Evolutionary conservation across 257 asterid genomes (phyloP), one percentile per base, ranked within the genome.

Genomic region (Linderniella brevidens): DNA sequence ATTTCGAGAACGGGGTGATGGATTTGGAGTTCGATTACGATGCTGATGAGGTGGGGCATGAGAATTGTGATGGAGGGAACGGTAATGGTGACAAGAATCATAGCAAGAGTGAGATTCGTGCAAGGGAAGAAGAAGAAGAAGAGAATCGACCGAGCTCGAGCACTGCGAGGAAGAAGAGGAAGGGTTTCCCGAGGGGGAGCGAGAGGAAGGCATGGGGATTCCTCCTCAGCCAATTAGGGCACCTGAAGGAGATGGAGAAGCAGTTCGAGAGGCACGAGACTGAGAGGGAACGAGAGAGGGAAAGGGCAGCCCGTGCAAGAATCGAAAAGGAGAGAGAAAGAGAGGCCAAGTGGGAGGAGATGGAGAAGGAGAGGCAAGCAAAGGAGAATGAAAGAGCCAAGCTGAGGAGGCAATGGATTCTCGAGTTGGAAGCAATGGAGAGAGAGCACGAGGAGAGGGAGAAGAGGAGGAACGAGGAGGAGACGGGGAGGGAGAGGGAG

Each of bases 1-100:
- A 74, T 56, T 80, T 88, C 37, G 92, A 74, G 25, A 81, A 78
- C 51, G 95, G 90, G 39, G 93, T 72, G 41, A 66, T 86, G 61
- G 88, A 74, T 52, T 70, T 85, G 74, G 93, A 76, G 73, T 85
- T 90, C 13, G 79, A 81, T 38, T 90, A 90, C 58, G 88, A 70
- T 5, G 78, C 78, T 36, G 95, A 73, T n/a, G 93, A 78, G 40
- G 90, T n/a, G n/a, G n/a, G n/a, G n/a, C n/a, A 78, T 49, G 92
- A 72, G 53, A 78, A 80, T 50, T 74, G 62, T 40, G 69, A 65
- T 8, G 80, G 70, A n/a, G 70, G 74, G 32, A 52, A 48, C 44
- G 32, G 32, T 25, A 25, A 25, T 25, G 32, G 32, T 25, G 32
- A 25, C 32, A 25, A 25, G 32, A 25, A 25, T 25, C 32, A 25